Base-by-base conservation (phyloP, 148 eudicot genomes). In the Selenicereus undatus region DNA sequence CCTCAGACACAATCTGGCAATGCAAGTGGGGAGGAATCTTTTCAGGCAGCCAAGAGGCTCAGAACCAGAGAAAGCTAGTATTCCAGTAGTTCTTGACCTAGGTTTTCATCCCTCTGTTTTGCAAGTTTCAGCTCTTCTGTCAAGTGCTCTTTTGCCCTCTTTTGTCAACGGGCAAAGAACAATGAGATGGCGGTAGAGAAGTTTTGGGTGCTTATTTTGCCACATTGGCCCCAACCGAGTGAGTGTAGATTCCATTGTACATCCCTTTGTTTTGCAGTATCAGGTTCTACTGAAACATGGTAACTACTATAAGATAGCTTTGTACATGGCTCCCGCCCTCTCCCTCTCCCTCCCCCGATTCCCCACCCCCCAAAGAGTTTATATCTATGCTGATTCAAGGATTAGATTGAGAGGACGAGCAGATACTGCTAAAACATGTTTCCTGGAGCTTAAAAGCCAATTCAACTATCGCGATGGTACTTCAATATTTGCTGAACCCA, bases 1-100 rank as follows among this genome's bases (percentile, higher is more conserved):
- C 80, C 85, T 51, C 22, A 48, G 18, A 30, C 76, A 43, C 82
- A 78, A 79, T 74, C 85, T 81, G 82, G 85, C 64, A 79, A 86
- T 56, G 81, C 80, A 83, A 81, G 75, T 78, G 81, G 69, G 29
- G 78, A 79, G 71, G 88, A 86, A 60, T 83, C 85, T 70, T 80
- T 75, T 76, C 89, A 82, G 65, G 83, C 87, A 62, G 85, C 84
- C 71, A 92, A 93, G 88, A 90, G 93, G 80, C 78, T 83, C 45
- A 86, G 86, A 83, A 80, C 81, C 8, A 84, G 86, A 58, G 82
- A 80, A 52, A 84, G 79, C 88, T 88, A 90, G 87, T 77, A 65
- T 78, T 79, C 36, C 69, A 71, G 73, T 54, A 52, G 73, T 74
- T 64, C 27, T 64, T 2, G 20, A 43, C 65, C 7, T 82, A 20